Base-by-base conservation (phyloP, 2,329 filamentous ascomycete genomes). In the Hypoxylon sp. region DNA sequence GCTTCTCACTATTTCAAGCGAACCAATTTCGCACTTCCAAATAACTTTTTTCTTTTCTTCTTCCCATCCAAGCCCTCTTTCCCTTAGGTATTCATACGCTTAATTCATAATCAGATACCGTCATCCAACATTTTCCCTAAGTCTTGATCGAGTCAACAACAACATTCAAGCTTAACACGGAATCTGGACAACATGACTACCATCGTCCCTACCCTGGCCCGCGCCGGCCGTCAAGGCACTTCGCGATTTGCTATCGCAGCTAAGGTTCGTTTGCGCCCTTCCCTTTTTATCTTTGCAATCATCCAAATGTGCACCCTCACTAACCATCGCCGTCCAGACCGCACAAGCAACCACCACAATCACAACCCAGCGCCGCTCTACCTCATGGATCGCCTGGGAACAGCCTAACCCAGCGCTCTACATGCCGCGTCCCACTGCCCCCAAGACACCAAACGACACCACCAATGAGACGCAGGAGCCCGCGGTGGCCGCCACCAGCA, bases 311-410 rank as follows among this genome's bases (percentile, higher is more conserved):
- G 8, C 15, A 47, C 13, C 20, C 19, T 60, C 11, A 54, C 57
- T 64, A 62, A 62, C 39, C 20, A 32, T 26, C 4, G n/a, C 7
- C 48, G 7, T 24, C 59, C 54, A 50, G 47, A 30, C 19, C 30
- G 41, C 24, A 19, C 6, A 58, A 43, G 37, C n/a, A 41, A 6
- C 37, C 4, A 7, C 8, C 37, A 8, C n/a, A n/a, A n/a, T 26
- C 24, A 7, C 43, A 32, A 7, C 22, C 15, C 56, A 55, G 4
- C 32, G 2, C 3, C 68, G 68, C 13, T 46, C 44, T 1, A 72
- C 61, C 46, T 74, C 72, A 0, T 74, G 72, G 72, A 70, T 74
- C 24, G 61, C 71, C 6, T 74, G 68, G 50, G 71, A 73, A 56
- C 57, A 67, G 51, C 72, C 71, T 17, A 60, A 73, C 49, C 68